Evolutionary conservation across 805 yeast genomes (phyloP).

Genomic region (Brettanomyces sp.): DNA sequence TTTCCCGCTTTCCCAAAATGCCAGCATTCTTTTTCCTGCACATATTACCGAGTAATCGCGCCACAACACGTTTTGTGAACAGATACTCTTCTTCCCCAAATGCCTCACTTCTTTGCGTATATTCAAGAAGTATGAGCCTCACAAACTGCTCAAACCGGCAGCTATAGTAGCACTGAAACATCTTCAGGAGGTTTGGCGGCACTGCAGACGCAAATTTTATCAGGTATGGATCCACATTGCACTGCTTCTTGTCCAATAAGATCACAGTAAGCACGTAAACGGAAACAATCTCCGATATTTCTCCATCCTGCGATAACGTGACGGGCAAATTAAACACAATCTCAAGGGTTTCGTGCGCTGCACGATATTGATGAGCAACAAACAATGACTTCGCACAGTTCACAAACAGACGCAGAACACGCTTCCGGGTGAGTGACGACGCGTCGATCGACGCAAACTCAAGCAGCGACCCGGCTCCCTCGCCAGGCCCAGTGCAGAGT

Average conservation of each 20-base stretch:
- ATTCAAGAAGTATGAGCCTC: background rate
- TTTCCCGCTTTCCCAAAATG: background rate
- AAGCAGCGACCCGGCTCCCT: too few relatives aligned
- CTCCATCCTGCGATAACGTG: background rate
- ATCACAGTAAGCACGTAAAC: slow-evolving; percentile 11
- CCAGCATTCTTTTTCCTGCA: background rate
- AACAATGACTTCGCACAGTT: slow-evolving; percentile 12
- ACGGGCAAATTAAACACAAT: slow-evolving; percentile 12
- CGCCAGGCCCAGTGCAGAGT: background rate
- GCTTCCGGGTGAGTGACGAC: slow-evolving; percentile 1
- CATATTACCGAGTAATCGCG: background rate
- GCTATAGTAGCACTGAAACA: slow-evolving; percentile 2
- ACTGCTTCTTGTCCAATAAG: slow-evolving; percentile 2
- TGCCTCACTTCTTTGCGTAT: slow-evolving; percentile 1
- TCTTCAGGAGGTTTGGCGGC: background rate
- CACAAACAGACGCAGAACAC: slow-evolving; percentile 12
- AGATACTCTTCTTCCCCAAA: background rate
- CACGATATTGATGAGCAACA: slow-evolving; percentile 6
- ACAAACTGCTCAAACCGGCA: slow-evolving; percentile 1
- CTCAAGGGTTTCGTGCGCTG: slow-evolving; percentile 13
- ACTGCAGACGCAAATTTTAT: background rate
- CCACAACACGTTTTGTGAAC: background rate
- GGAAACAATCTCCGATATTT: slow-evolving; percentile 6
- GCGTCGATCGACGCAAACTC: slow-evolving; percentile 9
- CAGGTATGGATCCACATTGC: slow-evolving; percentile 1